Evolutionary conservation across 305 asterid genomes (phyloP), one percentile per base, ranked within the genome.

Genomic region (Andrographis paniculata): DNA sequence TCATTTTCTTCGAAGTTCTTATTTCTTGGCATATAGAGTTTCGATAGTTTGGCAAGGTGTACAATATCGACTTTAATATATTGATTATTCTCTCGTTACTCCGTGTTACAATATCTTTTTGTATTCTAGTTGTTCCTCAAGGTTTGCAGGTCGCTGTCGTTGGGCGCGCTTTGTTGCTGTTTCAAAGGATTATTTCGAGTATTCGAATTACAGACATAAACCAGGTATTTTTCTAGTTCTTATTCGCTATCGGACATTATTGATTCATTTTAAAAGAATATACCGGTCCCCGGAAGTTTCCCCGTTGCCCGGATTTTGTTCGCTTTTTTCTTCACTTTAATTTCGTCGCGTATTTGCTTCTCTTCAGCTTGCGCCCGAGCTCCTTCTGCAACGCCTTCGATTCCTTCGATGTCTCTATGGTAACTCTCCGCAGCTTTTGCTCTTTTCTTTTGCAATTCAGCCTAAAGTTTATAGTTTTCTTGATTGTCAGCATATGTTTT

Each of bases 221-320:
- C n/a, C n/a, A n/a, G n/a, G n/a, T n/a, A n/a, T n/a, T n/a, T 12
- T n/a, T 30, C 64, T 42, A 16, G 3, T 31, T 66, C 44, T 58
- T 41, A 8, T 2, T 7, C 33, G n/a, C n/a, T n/a, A n/a, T 12
- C 22, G 22, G 53, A 9, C 27, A 23, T 55, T 55, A 23, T 54
- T 28, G 58, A 17, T 51, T 45, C 40, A 46, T 43, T 53, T 85
- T 63, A 85, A 52, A 83, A 78, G 74, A 93, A 85, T 59, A 76
- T 45, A 62, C 84, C 80, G 50, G 86, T 65, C 53, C 82, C 45
- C 52, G 98, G 94, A 13, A 72, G 52, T 68, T 72, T 85, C 31
- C 98, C 98, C 1, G 93, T 89, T 53, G 60, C 59, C 76, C 93
- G 80, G 71, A 85, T 74, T 65, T 74, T 82, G 18, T 71, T 59